phyloP scores from a whole-genome alignment of 2,329 filamentous ascomycete genomes.

The Fusarium nygamai region DNA sequence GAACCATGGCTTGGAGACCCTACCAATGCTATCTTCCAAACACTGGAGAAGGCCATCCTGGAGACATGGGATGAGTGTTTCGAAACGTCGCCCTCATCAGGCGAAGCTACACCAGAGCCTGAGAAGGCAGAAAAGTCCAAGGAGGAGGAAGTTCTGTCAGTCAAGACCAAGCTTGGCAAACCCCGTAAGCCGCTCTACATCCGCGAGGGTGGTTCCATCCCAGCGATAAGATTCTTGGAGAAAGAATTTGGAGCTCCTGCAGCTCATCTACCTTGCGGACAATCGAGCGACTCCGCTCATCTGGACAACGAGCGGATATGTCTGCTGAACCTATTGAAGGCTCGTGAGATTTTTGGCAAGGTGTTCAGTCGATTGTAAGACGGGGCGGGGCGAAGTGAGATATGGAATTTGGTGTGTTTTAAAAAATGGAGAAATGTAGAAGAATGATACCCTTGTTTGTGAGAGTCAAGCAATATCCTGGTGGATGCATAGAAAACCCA shows the following conservation, averaged over 20 bases:
- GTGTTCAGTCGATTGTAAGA: constrained; percentile 77
- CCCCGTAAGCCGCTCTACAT: constrained; percentile 84
- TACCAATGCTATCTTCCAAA: constrained; percentile 88
- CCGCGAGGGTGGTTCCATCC: constrained; percentile 93
- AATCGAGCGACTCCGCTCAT: constrained; percentile 93
- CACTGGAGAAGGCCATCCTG: constrained; percentile 85
- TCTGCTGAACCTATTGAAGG: constrained; percentile 88
- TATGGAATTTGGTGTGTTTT: background rate
- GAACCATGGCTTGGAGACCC: constrained; percentile 97
- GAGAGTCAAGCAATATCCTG: background rate
- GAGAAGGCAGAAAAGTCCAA: constrained; percentile 25
- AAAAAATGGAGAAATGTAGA: constrained; percentile 12
- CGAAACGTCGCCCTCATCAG: constrained; percentile 36
- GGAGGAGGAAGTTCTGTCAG: constrained; percentile 27
- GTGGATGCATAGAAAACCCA: background rate
- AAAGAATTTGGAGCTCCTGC: constrained; percentile 93
- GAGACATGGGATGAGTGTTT: constrained; percentile 79
- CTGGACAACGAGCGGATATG: constrained; percentile 94
- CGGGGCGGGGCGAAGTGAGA: background rate
- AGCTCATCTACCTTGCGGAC: constrained; percentile 91
- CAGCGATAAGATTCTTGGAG: constrained; percentile 91
- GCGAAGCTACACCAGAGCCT: constrained; percentile 11
- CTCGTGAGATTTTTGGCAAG: constrained; percentile 87
- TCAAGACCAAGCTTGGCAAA: constrained; percentile 40
- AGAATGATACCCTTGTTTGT: constrained; percentile 31